Evolutionary conservation across 2,329 filamentous ascomycete species (phyloP).

Genomic region (Cytospora piceicola): DNA sequence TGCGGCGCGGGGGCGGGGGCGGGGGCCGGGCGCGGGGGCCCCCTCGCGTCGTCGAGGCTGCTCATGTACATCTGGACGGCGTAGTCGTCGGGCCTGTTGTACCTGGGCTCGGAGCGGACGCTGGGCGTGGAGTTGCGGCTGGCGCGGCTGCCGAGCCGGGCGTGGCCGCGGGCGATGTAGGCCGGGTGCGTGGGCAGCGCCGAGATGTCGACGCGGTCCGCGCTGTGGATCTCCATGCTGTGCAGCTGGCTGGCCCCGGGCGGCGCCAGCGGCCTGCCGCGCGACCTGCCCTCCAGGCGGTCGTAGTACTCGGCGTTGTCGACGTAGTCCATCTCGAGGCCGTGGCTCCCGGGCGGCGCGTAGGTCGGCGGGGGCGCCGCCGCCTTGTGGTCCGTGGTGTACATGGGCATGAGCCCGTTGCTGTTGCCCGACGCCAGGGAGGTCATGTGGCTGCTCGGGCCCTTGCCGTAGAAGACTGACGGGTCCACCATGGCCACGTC

Average conservation of each 20-base stretch:
- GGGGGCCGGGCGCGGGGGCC: slow-evolving; percentile 32
- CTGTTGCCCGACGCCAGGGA: slow-evolving; percentile 36
- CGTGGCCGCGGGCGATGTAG: slow-evolving; percentile 47
- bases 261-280: slow-evolving; percentile 16
- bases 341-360: background rate
- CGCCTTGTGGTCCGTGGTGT: slow-evolving; percentile 13
- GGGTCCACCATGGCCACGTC: slow-evolving; percentile 30
- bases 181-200: slow-evolving; percentile 54
- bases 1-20: slow-evolving; percentile 23
- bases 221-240: slow-evolving; percentile 5
- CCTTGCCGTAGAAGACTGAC: slow-evolving; percentile 23
- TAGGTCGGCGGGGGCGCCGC: slow-evolving; percentile 2
- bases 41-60: slow-evolving; percentile 33
- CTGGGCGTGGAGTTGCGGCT: slow-evolving; percentile 19
- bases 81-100: slow-evolving; percentile 38
- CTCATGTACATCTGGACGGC: slow-evolving; percentile 44
- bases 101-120: background rate
- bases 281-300: slow-evolving; percentile 38
- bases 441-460: slow-evolving; percentile 26
- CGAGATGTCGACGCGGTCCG: slow-evolving; percentile 25
- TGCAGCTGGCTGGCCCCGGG: slow-evolving; percentile 6
- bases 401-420: slow-evolving; percentile 20
- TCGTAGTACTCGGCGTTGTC: slow-evolving; percentile 49
- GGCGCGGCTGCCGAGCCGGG: slow-evolving; percentile 32
- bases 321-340: slow-evolving; percentile 27